phyloP scores from a whole-genome alignment of 139 green algal genomes.

The Microglena sp. region DNA sequence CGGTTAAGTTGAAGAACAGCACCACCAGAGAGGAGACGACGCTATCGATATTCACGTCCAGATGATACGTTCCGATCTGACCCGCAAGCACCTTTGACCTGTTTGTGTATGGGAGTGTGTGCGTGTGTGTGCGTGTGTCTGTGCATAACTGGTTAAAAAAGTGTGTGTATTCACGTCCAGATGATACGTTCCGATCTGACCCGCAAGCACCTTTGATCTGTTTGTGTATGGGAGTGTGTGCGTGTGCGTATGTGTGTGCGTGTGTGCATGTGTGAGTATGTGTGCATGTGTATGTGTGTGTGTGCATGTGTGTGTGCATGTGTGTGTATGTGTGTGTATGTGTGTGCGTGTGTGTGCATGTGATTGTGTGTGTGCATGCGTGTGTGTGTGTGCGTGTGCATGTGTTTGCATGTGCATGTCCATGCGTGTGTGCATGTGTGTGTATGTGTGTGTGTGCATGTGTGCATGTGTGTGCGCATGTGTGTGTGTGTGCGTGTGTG shows the following conservation, averaged over 20 bases:
- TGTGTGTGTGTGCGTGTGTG: too few species aligned
- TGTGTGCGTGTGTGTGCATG: too few species aligned
- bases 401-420: background rate
- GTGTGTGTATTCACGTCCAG: background rate
- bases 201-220: background rate
- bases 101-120: slow-evolving; percentile 1
- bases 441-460: slow-evolving; percentile 7
- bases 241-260: slow-evolving; percentile 3
- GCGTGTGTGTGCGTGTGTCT: background rate
- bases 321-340: too few species aligned
- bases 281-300: too few species aligned
- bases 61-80: slow-evolving; percentile 78
- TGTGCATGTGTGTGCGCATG: background rate
- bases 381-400: too few species aligned
- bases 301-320: background rate
- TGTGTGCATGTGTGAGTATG: background rate
- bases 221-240: background rate
- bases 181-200: background rate
- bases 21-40: slow-evolving; percentile 56
- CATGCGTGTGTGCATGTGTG: background rate
- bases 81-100: slow-evolving; percentile 23
- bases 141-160: background rate
- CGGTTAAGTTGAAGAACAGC: slow-evolving; percentile 71
- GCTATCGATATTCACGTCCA: slow-evolving; percentile 75
- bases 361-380: too few species aligned